Evolutionary conservation across 331 rosid species (phyloP).

Genomic region (Quercus phellos): DNA sequence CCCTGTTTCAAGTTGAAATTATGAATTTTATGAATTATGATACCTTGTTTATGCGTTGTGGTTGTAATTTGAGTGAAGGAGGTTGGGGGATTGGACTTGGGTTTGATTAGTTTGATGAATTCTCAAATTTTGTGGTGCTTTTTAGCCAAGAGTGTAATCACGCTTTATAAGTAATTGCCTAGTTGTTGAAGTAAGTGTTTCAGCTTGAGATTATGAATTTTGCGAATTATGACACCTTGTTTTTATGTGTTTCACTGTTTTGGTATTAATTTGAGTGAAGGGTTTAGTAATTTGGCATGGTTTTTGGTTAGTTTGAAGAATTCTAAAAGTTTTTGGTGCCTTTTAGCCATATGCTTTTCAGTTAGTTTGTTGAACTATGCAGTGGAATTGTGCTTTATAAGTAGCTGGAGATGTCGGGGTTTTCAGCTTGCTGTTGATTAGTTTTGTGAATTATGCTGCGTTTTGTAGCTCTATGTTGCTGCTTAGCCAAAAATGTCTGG

Average conservation of each 20-base stretch:
- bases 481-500: neutral
- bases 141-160: too few relatives aligned
- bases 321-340: neutral
- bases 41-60: too few relatives aligned
- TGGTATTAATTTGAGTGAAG: neutral
- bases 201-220: neutral
- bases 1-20: too few relatives aligned
- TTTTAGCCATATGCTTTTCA: neutral
- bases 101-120: too few relatives aligned
- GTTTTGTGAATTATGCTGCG: neutral
- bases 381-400: neutral
- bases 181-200: too few relatives aligned
- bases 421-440: neutral
- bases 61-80: too few relatives aligned
- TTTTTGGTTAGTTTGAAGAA: neutral
- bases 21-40: too few relatives aligned
- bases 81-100: too few relatives aligned
- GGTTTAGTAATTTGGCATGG: neutral
- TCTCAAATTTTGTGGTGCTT: too few relatives aligned
- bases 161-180: too few relatives aligned
- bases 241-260: neutral
- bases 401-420: neutral
- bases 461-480: neutral
- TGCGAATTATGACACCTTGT: neutral
- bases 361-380: neutral